Conservation (phyloP, 1,284 basidiomycete genomes). For the Vanrija pseudolonga region DNA sequence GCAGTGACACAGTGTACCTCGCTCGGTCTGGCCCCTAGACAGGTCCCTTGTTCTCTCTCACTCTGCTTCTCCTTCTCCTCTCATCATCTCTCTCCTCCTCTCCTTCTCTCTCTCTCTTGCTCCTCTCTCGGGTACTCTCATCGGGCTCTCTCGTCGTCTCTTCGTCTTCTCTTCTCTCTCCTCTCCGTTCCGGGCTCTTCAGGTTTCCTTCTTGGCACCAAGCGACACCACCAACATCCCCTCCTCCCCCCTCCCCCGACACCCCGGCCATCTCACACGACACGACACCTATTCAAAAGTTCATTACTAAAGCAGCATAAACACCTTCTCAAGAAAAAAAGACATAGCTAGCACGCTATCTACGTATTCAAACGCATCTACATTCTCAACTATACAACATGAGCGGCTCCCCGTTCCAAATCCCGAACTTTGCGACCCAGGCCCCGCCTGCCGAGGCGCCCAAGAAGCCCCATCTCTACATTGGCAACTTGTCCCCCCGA, state of each 20-base stretch:
- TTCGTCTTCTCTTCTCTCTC: conserved; percentile 10
- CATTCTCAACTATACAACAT: background rate
- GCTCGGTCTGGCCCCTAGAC: too few relatives aligned
- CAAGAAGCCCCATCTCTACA: conserved; percentile 80
- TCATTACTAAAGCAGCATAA: background rate
- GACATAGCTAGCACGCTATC: background rate
- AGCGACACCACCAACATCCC: conserved; percentile 4
- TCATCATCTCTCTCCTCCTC: background rate
- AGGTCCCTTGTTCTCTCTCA: too few relatives aligned
- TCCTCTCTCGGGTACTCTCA: conserved; percentile 6
- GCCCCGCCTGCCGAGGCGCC: conserved; percentile 28
- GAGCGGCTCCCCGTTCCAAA: background rate
- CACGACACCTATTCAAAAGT: background rate
- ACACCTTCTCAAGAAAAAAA: background rate
- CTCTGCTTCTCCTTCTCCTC: conserved; percentile 1
- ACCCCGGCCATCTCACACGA: background rate
- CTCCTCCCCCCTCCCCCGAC: background rate
- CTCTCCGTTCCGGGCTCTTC: conserved; percentile 7
- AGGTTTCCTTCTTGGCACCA: conserved; percentile 1
- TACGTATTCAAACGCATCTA: background rate
- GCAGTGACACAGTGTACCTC: too few relatives aligned
- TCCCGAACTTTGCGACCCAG: background rate
- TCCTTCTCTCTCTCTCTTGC: conserved; percentile 12
- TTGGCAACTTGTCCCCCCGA: conserved; percentile 90
- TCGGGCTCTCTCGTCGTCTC: background rate